These are phyloP conservation scores for Saturnispora hagleri DNA, from an alignment of 805 yeast genomes.

Conservation along the genomic window DNA sequence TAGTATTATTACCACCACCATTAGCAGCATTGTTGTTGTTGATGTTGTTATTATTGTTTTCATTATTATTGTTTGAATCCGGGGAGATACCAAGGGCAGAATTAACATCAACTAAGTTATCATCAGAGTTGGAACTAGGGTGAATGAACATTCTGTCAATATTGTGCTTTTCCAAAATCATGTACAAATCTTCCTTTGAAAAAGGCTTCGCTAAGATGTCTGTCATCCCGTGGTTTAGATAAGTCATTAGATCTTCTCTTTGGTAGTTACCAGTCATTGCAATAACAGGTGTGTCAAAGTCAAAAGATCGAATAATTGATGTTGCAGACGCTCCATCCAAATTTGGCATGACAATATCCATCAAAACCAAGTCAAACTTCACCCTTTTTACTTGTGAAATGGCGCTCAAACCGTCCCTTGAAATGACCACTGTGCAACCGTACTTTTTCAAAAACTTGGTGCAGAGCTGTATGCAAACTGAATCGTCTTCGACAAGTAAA, in stretches of 20 bases:
- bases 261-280: slow-evolving; percentile 91
- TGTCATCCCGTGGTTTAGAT: slow-evolving; percentile 81
- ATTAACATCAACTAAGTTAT: background rate
- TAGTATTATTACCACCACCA: background rate
- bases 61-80: background rate
- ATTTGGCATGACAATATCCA: slow-evolving; percentile 89
- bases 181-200: slow-evolving; percentile 73
- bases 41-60: background rate
- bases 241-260: slow-evolving; percentile 70
- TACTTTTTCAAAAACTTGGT: slow-evolving; percentile 73
- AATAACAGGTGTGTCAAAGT: slow-evolving; percentile 78
- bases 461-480: slow-evolving; percentile 74
- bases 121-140: slow-evolving; percentile 10
- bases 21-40: background rate
- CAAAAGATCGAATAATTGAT: slow-evolving; percentile 76
- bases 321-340: slow-evolving; percentile 88
- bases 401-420: slow-evolving; percentile 86
- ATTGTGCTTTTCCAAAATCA: slow-evolving; percentile 68
- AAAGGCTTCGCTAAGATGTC: slow-evolving; percentile 93
- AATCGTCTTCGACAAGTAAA: slow-evolving; percentile 70
- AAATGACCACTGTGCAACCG: slow-evolving; percentile 90
- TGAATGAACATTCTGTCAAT: slow-evolving; percentile 31
- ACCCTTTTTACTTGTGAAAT: slow-evolving; percentile 64
- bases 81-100: background rate
- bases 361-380: slow-evolving; percentile 65